phyloP scores from a whole-genome alignment of 164 flowering plant species.

The Cinnamomum micranthum region DNA sequence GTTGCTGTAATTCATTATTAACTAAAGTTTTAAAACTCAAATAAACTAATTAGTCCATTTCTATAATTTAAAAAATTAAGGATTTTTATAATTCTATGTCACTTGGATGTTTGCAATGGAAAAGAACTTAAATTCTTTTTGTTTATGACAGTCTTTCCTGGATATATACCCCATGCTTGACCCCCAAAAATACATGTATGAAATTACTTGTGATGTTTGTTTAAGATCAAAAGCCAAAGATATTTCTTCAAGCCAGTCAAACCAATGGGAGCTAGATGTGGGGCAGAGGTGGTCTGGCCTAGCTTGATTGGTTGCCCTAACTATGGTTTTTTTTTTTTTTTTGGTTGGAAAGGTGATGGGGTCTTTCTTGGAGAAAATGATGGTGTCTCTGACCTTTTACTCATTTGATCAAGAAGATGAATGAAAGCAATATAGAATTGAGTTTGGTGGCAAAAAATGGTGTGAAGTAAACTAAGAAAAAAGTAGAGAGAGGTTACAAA shows the following conservation, averaged over 20 bases:
- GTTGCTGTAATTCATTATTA: no score
- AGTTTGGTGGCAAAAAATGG: not conserved
- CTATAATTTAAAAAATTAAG: no score
- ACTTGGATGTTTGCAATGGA: not conserved
- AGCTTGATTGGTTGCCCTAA: not conserved
- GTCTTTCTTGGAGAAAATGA: slow-evolving; percentile 21
- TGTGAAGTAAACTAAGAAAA: not conserved
- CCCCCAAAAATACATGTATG: no score
- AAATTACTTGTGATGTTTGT: not conserved
- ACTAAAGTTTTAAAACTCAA: no score
- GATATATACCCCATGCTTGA: no score
- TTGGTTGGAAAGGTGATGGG: slow-evolving; percentile 10
- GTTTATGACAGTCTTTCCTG: no score
- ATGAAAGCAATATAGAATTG: slow-evolving; percentile 2
- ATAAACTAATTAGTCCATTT: not conserved
- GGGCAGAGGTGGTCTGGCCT: slow-evolving; percentile 3
- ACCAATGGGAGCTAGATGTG: slow-evolving; percentile 2
- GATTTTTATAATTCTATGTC: no score
- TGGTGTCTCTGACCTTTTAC: slow-evolving; percentile 15
- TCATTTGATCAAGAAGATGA: slow-evolving; percentile 1
- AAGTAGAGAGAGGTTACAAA: not conserved
- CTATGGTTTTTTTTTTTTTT: not conserved
- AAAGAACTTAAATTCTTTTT: not conserved
- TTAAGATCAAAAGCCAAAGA: not conserved
- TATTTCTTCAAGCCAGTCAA: not conserved